phyloP scores from a whole-genome alignment of 2,329 filamentous ascomycete species.

The Fonsecaea monophora region DNA sequence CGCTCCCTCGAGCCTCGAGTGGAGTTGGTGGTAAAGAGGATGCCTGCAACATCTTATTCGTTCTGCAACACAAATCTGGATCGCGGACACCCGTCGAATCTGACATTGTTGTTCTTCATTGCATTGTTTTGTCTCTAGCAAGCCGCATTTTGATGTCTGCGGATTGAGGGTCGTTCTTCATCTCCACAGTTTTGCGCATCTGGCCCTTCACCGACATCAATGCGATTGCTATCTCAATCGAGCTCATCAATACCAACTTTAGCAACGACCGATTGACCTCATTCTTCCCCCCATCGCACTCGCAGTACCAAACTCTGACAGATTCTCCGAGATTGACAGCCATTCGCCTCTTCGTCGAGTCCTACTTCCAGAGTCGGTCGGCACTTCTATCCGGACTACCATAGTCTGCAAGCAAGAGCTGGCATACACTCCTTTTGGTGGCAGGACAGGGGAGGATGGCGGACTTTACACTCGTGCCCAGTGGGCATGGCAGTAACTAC shows the following conservation, averaged over 20 bases:
- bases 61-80: background rate
- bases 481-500: slow-evolving; percentile 53
- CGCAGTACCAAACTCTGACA: background rate
- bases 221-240: slow-evolving; percentile 3
- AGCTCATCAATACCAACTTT: background rate
- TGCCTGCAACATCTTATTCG: slow-evolving; percentile 18
- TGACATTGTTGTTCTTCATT: background rate
- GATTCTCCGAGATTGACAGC: background rate
- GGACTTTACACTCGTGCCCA: slow-evolving; percentile 54
- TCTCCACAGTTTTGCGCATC: background rate
- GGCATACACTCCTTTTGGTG: slow-evolving; percentile 19
- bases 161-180: background rate
- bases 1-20: slow-evolving; percentile 1
- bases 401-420: slow-evolving; percentile 16
- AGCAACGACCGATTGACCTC: background rate
- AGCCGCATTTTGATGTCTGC: background rate
- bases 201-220: background rate
- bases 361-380: background rate
- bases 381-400: background rate
- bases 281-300: background rate
- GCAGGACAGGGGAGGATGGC: slow-evolving; percentile 41
- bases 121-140: slow-evolving; percentile 4
- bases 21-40: slow-evolving; percentile 10
- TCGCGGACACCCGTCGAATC: background rate
- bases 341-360: background rate